Evolutionary conservation across 257 asterid genomes (phyloP).

Genomic region (Solanum paucissectum): DNA sequence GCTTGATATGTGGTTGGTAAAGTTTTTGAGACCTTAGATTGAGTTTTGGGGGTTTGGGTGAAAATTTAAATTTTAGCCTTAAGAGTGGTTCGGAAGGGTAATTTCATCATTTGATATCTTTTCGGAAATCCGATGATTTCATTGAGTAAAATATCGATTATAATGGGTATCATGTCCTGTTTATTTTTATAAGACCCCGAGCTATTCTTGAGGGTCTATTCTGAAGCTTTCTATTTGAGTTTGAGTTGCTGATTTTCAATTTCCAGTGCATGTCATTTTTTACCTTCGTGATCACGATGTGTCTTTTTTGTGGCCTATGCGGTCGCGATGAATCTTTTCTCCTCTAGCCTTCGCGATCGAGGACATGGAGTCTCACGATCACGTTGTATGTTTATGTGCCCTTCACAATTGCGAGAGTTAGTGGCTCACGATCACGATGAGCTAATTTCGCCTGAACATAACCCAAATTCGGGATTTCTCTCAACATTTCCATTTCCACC

Average conservation of each 20-base stretch:
- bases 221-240: not conserved
- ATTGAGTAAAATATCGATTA: not conserved
- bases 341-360: not conserved
- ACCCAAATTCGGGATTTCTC: not conserved
- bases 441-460: not conserved
- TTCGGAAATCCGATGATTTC: not conserved
- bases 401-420: not conserved
- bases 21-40: not conserved
- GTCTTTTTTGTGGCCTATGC: not conserved
- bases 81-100: not conserved
- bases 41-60: not conserved
- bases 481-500: not conserved
- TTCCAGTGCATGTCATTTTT: not conserved
- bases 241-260: not conserved
- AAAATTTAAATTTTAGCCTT: not conserved
- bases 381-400: not conserved
- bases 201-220: not conserved
- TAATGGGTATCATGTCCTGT: not conserved
- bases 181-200: too few relatives aligned
- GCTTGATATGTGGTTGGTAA: not conserved
- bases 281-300: not conserved
- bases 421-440: not conserved
- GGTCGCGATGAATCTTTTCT: not conserved
- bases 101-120: not conserved
- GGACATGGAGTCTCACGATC: not conserved